Evolutionary conservation across 1,284 basidiomycete genomes (phyloP).

Genomic region (Hortiboletus rubellus): DNA sequence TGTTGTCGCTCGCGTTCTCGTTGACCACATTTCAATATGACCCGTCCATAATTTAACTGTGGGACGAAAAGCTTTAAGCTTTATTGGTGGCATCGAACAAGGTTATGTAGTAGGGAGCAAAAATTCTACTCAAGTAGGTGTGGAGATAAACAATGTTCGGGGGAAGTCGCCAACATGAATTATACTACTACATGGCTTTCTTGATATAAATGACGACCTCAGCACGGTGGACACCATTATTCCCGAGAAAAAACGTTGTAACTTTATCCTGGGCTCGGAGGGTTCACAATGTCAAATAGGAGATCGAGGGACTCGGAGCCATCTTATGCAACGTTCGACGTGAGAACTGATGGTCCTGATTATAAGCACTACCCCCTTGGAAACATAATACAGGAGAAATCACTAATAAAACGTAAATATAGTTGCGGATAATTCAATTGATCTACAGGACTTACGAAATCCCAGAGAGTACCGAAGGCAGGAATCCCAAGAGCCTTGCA

Average conservation of each 20-base stretch:
- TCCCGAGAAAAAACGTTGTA: slow-evolving; percentile 1
- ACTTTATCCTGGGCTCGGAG: neutral
- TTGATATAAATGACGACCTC: slow-evolving; percentile 3
- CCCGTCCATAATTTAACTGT: slow-evolving; percentile 1
- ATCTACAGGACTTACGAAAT: slow-evolving; percentile 53
- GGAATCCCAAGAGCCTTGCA: slow-evolving; percentile 73
- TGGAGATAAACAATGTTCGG: slow-evolving; percentile 10
- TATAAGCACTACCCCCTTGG: neutral
- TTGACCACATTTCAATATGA: neutral
- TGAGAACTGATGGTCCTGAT: slow-evolving; percentile 3
- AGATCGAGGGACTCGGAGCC: neutral
- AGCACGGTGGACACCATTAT: slow-evolving; percentile 1
- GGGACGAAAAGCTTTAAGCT: neutral
- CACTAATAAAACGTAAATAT: slow-evolving; percentile 19
- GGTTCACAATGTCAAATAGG: slow-evolving; percentile 5
- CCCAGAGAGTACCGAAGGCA: slow-evolving; percentile 71
- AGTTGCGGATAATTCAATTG: neutral
- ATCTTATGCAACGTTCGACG: slow-evolving; percentile 7
- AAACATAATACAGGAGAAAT: slow-evolving; percentile 11
- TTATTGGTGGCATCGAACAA: neutral
- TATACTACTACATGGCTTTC: slow-evolving; percentile 1
- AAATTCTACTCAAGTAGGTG: neutral
- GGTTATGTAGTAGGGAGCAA: neutral
- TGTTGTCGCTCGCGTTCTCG: neutral
- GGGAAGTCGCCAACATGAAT: neutral